Evolutionary conservation across 768 basidiomycete genomes (phyloP), one percentile per base, ranked within the genome.

Genomic region (Mrakia hoshinonis): DNA sequence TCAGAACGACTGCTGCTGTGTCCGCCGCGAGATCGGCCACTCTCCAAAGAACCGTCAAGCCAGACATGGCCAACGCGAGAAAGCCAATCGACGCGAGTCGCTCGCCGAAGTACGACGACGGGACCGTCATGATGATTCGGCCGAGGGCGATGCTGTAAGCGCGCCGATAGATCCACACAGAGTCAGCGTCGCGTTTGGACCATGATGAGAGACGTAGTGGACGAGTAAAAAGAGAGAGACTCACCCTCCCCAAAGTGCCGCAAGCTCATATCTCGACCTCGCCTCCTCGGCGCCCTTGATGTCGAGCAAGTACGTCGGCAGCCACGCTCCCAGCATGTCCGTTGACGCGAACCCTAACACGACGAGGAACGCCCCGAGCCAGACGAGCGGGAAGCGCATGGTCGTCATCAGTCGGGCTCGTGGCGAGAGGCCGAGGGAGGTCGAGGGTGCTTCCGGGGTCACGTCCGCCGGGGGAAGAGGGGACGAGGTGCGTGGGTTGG

Each of bases 351-450:
- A 66, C n/a, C 64, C 64, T 0, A 66, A 13, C 0, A 66, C 46
- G 64, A 66, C 64, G 18, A 66, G 31, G 48, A 48, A 48, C 9
- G 64, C 46, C n/a, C 64, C 64, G 4, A 66, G 46, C 47, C 47
- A 66, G 3, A 66, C 64, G 29, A 66, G 64, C 13, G 64, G 64
- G 22, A 29, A 66, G 29, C 29, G 24, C 48, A 51, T 66, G 20
- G 47, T 47, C 18, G 47, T 20, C 34, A n/a, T 26, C 26, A 66
- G 11, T 36, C 64, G 24, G 3, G 43, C 47, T 38, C 64, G 43
- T 18, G 64, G 64, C 4, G 64, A 31, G 0, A 47, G 29, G n/a
- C 48, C 46, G 38, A 24, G 11, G 48, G n/a, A 29, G 4, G 47
- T 20, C 31, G 46, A 49, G 47, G 31, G 15, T n/a, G 7, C 10